These are phyloP conservation scores for Xylaria sp. DNA, from an alignment of 2,329 filamentous ascomycete genomes.

Conservation along the genomic window DNA sequence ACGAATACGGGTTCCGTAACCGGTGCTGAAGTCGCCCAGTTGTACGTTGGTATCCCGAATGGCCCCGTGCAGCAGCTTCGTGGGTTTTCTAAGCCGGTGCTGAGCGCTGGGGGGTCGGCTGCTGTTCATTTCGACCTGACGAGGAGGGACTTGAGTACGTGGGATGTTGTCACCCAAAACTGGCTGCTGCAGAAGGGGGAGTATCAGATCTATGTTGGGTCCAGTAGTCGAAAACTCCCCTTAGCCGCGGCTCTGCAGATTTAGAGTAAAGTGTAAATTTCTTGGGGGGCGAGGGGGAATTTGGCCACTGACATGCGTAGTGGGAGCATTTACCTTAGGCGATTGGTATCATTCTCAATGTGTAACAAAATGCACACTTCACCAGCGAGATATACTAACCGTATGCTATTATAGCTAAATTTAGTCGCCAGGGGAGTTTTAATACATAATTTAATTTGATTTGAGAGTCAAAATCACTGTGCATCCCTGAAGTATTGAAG, in stretches of 20 bases:
- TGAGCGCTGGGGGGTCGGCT: conserved; percentile 61
- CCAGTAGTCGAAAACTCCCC: conserved; percentile 62
- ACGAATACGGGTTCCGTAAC: conserved; percentile 71
- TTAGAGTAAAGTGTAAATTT: conserved; percentile 19
- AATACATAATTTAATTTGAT: background rate
- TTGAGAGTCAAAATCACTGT: background rate
- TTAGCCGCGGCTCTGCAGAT: conserved; percentile 51
- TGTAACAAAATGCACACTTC: background rate
- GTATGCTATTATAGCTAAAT: background rate
- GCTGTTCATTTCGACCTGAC: conserved; percentile 65
- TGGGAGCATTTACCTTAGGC: background rate
- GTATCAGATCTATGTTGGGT: conserved; percentile 58
- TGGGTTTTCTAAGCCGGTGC: conserved; percentile 69
- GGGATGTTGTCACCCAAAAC: conserved; percentile 69
- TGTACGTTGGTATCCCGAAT: conserved; percentile 62
- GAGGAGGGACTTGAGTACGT: conserved; percentile 72
- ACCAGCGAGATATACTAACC: background rate
- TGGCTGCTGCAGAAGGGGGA: conserved; percentile 66
- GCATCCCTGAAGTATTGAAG: background rate
- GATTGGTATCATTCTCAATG: background rate
- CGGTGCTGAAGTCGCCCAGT: conserved; percentile 75
- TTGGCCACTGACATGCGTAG: background rate
- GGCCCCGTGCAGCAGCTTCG: conserved; percentile 63
- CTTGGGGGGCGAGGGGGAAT: no score
- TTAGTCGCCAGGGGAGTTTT: background rate